Evolutionary conservation across 2,329 filamentous ascomycete genomes (phyloP).

Genomic region (Rutstroemia sp.): DNA sequence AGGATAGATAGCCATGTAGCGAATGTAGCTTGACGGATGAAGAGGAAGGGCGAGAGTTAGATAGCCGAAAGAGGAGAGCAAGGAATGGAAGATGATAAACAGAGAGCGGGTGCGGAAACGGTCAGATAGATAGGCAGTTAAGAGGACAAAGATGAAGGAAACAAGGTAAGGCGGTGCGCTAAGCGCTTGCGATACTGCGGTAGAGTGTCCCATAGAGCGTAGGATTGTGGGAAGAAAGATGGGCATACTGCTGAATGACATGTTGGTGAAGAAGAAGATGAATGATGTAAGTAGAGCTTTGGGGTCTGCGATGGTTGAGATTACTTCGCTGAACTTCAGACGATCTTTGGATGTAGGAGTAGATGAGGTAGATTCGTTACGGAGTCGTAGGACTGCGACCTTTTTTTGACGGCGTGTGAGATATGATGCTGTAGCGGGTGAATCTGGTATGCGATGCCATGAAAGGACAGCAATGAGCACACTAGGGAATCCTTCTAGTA

Average conservation of each 20-base stretch:
- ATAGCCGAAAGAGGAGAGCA: slow-evolving; percentile 56
- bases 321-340: slow-evolving; percentile 49
- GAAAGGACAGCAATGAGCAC: slow-evolving; percentile 66
- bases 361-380: slow-evolving; percentile 24
- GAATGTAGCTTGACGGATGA: slow-evolving; percentile 43
- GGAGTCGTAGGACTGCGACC: slow-evolving; percentile 63
- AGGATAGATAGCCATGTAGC: slow-evolving; percentile 73
- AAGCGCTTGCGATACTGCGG: slow-evolving; percentile 65
- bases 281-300: slow-evolving; percentile 67
- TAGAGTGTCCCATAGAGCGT: slow-evolving; percentile 64
- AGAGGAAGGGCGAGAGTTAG: slow-evolving; percentile 54
- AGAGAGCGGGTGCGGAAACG: slow-evolving; percentile 51
- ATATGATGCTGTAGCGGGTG: slow-evolving; percentile 57
- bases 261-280: slow-evolving; percentile 85
- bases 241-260: slow-evolving; percentile 80
- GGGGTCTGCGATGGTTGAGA: slow-evolving; percentile 54
- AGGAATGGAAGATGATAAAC: slow-evolving; percentile 62
- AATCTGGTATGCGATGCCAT: slow-evolving; percentile 71
- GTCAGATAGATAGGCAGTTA: slow-evolving; percentile 69
- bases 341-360: slow-evolving; percentile 23
- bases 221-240: slow-evolving; percentile 83
- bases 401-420: slow-evolving; percentile 57
- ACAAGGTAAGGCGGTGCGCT: slow-evolving; percentile 75
- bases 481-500: slow-evolving; percentile 79
- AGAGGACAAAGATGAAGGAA: slow-evolving; percentile 64